Base-by-base conservation (phyloP, 1,284 basidiomycete genomes). In the Ceratobasidium papillatum region DNA sequence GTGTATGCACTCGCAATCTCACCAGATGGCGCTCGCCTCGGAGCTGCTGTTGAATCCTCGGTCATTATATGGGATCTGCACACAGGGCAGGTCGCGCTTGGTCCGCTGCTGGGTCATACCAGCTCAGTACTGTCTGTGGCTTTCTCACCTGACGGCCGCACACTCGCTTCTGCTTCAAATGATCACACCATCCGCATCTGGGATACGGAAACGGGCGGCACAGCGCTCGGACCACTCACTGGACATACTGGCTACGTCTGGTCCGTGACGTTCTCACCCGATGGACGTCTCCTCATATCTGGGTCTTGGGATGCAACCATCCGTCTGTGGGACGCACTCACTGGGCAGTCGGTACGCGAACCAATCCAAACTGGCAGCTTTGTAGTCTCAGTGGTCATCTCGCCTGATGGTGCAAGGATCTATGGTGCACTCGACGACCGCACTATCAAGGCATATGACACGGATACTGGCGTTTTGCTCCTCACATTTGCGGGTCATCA, bases 101-200 rank as follows among this genome's bases (percentile, higher is more conserved):
- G n/a, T n/a, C n/a, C n/a, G n/a, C n/a, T n/a, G n/a, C n/a, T n/a
- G n/a, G 95, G 94, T 1, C 95, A 96, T 82, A 89, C 90, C 81
- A 91, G 94, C 80, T 94, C 95, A 82, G 94, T 97, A 78, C 96
- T 96, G 82, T 93, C 93, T 3, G 88, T 96, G 74, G 94, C 94
- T 80, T 96, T 95, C 81, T 92, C 91, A 8, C 83, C 86, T 32
- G 93, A 96, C 79, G 94, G 94, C 7, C 85, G 89, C 17, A n/a
- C 30, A 17, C n/a, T 73, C 11, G 45, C 45, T 62, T 8, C 36
- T 32, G n/a, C n/a, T n/a, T n/a, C n/a, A n/a, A n/a, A n/a, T n/a
- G n/a, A n/a, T n/a, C n/a, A n/a, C n/a, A n/a, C n/a, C n/a, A n/a
- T n/a, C n/a, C n/a, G n/a, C n/a, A n/a, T n/a, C n/a, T n/a, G n/a